Evolutionary conservation across 75 land plant genomes (phyloP).

Genomic region (Gnetum montanum): DNA sequence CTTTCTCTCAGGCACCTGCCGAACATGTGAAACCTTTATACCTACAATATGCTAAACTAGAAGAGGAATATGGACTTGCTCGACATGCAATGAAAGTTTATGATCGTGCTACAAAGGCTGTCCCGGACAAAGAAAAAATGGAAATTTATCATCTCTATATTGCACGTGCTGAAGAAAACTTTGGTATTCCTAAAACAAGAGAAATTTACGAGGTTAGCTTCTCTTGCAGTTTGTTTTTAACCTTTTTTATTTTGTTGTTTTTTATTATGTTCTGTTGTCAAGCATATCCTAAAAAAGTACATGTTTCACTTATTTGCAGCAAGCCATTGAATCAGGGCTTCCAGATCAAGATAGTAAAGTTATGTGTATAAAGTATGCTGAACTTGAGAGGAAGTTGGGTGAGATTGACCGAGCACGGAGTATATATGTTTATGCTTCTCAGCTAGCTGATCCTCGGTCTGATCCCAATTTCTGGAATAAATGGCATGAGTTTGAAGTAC

Average conservation of each 20-base stretch:
- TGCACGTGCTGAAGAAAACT: slow-evolving; percentile 81
- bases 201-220: slow-evolving; percentile 66
- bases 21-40: slow-evolving; percentile 77
- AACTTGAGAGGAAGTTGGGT: slow-evolving; percentile 82
- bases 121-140: slow-evolving; percentile 73
- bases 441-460: slow-evolving; percentile 76
- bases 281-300: too few relatives aligned
- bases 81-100: slow-evolving; percentile 86
- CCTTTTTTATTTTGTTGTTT: too few relatives aligned
- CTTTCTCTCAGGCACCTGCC: slow-evolving; percentile 60
- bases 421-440: slow-evolving; percentile 67
- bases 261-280: too few relatives aligned
- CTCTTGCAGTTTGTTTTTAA: neutral
- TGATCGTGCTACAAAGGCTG: slow-evolving; percentile 86
- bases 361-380: slow-evolving; percentile 93
- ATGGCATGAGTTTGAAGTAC: slow-evolving; percentile 93
- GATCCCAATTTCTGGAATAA: slow-evolving; percentile 79
- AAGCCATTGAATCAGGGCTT: slow-evolving; percentile 87
- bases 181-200: slow-evolving; percentile 87
- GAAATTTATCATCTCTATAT: slow-evolving; percentile 92
- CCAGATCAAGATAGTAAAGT: slow-evolving; percentile 85
- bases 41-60: slow-evolving; percentile 91
- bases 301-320: slow-evolving; percentile 21
- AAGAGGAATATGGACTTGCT: slow-evolving; percentile 93
- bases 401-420: slow-evolving; percentile 94